Percentiles rank a stretch among this genome's conserved stretches.
phyloP scores from a whole-genome alignment of 495 filamentous ascomycete species.

The Neurospora sp. region DNA sequence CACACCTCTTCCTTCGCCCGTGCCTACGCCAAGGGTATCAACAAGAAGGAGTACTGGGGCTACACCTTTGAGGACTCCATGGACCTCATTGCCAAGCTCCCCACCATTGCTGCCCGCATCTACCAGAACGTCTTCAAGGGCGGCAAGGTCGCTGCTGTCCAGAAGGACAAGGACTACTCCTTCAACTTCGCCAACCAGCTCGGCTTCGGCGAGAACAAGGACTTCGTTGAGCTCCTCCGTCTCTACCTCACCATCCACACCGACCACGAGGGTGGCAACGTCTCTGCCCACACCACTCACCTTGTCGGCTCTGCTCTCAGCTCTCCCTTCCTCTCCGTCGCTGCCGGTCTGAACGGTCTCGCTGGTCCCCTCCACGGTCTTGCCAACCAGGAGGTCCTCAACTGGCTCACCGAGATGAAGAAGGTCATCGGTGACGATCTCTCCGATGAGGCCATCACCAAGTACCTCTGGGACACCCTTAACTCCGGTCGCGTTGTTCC shows the following conservation, averaged over 20 bases:
- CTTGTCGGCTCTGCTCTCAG: conserved; percentile 93
- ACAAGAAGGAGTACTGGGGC: conserved; percentile 98
- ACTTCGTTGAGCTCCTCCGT: conserved; percentile 96
- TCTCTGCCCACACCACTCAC: conserved; percentile 96
- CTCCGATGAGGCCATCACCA: conserved; percentile 87
- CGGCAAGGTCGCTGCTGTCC: conserved; percentile 87
- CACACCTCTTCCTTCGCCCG: conserved; percentile 95
- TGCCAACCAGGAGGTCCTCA: conserved; percentile 97
- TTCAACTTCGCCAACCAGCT: conserved; percentile 99
- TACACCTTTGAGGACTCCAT: conserved; percentile 99
- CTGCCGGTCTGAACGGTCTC: conserved; percentile 94
- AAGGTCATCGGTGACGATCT: conserved; percentile 84
- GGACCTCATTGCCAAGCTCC: conserved; percentile 99
- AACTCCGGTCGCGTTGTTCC: conserved; percentile 93
- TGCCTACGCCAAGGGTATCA: conserved; percentile 95
- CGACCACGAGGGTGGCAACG: conserved; percentile 98
- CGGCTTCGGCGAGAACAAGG: conserved; percentile 86
- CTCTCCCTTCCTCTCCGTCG: conserved; percentile 92
- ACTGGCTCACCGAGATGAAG: conserved; percentile 99
- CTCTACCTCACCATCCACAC: conserved; percentile 99
- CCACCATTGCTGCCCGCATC: conserved; percentile 93
- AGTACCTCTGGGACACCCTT: conserved; percentile 96
- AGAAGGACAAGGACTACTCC: conserved; percentile 97
- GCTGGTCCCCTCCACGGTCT: conserved; percentile 97
- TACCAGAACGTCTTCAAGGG: conserved; percentile 99